Base-by-base conservation (phyloP, 306 rosid genomes). In the Cercis canadensis region DNA sequence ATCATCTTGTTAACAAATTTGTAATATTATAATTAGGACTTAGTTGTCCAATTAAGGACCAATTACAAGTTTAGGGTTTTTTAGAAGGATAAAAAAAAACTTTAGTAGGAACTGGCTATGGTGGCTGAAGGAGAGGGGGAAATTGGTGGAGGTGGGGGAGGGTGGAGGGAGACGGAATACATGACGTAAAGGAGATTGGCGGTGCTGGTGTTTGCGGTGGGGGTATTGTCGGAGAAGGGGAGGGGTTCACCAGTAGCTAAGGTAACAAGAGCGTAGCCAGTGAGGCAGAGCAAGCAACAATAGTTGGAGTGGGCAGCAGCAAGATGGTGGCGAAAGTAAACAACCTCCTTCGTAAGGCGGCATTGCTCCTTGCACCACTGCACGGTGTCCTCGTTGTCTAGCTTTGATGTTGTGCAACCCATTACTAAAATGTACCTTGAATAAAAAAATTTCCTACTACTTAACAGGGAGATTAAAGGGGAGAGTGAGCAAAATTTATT, bases 281-380 rank as follows among this genome's bases (percentile, higher is more conserved):
- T 94, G 21, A 65, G 80, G 24, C 92, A 92, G 85, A 94, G 99
- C 39, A 88, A 91, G 37, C 97, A 92, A 67, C 94, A 85, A 79
- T 94, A 94, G 83, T 94, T 96, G 40, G 97, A 88, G 71, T 94
- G 99, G 0, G 99, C 96, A 0, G 97, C 95, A 12, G 97, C 99
- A 3, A 94, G 83, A 75, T 83, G 96, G 78, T 91, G 92, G 61
- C 99, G 96, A 0, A 97, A 84, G 69, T 60, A 62, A 6, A 94
- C 96, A 0, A 96, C 92, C 46, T 91, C 90, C 60, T 87, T 94
- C 87, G 91, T 94, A 14, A 94, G 87, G 60, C 92, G 92, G 51
- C 99, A 96, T 3, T 97, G 89, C 62, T 94, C 96, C 86, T 91
- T 94, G 80, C 99, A 91, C 32, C 99, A 92, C 57, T 89, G 78